A percentile compares a stretch with the other conserved stretches of the same genome.
These are phyloP conservation scores for Penstemon newberryi DNA, from an alignment of 257 asterid species.

Conservation along the genomic window DNA sequence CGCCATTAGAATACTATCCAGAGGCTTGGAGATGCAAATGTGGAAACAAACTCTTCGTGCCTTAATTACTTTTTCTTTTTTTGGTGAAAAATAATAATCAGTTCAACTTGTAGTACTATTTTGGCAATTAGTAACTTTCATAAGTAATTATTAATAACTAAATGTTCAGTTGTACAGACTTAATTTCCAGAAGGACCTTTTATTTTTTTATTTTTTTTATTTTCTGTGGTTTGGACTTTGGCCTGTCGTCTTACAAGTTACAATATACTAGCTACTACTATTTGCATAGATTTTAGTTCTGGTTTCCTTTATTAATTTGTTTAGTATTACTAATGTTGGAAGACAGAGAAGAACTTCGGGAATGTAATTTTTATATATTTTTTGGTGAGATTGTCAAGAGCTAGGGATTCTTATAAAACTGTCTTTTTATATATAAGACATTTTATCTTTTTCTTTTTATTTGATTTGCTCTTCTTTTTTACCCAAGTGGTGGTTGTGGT, in stretches of 20 bases:
- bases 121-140: background rate
- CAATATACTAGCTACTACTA: background rate
- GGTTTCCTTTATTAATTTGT: background rate
- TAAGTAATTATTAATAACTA: constrained; percentile 10
- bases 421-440: no score
- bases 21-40: constrained; percentile 96
- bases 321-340: constrained; percentile 12
- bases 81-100: no score
- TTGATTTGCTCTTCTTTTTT: background rate
- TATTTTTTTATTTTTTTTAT: background rate
- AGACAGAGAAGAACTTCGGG: constrained; percentile 43
- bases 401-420: constrained; percentile 10
- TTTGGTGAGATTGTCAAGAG: constrained; percentile 29
- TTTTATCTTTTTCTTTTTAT: background rate
- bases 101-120: constrained; percentile 12
- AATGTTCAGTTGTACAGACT: constrained; percentile 13
- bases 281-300: constrained; percentile 37
- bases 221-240: no score
- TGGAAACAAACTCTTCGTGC: constrained; percentile 74
- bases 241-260: no score
- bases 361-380: constrained; percentile 35
- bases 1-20: constrained; percentile 79
- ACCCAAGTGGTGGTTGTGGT: constrained; percentile 18
- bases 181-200: background rate
- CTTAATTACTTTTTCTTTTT: constrained; percentile 29